These are phyloP conservation scores for Porogramme epimiltina DNA, from an alignment of 1,284 basidiomycete species.

Conservation along the genomic window DNA sequence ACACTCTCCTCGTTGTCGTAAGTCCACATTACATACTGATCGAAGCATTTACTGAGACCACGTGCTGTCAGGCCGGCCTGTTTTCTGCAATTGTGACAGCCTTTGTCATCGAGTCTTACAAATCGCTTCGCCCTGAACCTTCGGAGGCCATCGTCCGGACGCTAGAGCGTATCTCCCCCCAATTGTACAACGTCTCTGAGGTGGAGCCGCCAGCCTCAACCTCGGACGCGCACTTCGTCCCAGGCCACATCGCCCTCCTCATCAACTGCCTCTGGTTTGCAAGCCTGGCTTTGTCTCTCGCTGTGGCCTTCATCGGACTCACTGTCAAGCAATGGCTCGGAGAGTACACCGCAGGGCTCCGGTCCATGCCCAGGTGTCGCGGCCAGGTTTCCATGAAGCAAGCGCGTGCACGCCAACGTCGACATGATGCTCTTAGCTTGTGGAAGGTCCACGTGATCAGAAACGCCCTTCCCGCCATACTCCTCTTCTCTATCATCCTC, in stretches of 20 bases:
- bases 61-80: slow-evolving; percentile 2
- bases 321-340: slow-evolving; percentile 7
- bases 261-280: slow-evolving; percentile 6
- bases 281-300: slow-evolving; percentile 3
- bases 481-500: slow-evolving; percentile 25
- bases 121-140: slow-evolving; percentile 3
- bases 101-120: slow-evolving; percentile 6
- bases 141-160: neutral
- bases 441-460: slow-evolving; percentile 25
- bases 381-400: slow-evolving; percentile 5
- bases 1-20: slow-evolving; percentile 9
- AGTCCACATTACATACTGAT: neutral
- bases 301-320: slow-evolving; percentile 2
- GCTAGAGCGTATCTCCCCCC: slow-evolving; percentile 1
- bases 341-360: neutral
- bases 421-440: slow-evolving; percentile 21
- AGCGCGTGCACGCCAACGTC: slow-evolving; percentile 22
- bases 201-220: too few species aligned
- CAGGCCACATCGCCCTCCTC: neutral
- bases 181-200: neutral
- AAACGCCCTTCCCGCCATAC: slow-evolving; percentile 22
- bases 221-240: neutral
- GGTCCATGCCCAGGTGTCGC: neutral
- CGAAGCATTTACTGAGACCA: too few species aligned
- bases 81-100: slow-evolving; percentile 11